Conservation (phyloP, 257 asterid species). For the Pogostemon cablin region DNA sequence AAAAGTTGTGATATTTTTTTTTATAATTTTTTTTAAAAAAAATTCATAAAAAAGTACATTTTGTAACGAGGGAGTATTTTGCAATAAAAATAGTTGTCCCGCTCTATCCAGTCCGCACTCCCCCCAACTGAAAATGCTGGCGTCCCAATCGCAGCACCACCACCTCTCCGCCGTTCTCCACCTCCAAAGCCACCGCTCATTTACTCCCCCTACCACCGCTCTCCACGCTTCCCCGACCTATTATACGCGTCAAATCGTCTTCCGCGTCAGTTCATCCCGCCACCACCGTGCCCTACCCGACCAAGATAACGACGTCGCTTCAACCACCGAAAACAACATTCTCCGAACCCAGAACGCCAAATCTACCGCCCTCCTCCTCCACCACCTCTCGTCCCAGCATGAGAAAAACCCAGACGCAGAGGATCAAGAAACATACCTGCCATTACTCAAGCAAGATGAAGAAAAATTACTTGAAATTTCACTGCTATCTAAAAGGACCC, state of each 20-base stretch:
- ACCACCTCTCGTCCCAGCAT: conserved; percentile 53
- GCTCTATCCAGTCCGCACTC: conserved; percentile 41
- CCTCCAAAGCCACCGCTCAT: conserved; percentile 40
- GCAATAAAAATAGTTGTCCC: neutral
- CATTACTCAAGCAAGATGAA: conserved; percentile 48
- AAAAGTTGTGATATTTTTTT: too few species aligned
- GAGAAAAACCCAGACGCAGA: conserved; percentile 36
- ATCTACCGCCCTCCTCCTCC: conserved; percentile 66
- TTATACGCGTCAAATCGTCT: conserved; percentile 29
- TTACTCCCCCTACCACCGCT: conserved; percentile 29
- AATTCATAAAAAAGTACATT: too few species aligned
- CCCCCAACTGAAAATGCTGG: conserved; percentile 44
- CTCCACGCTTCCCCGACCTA: conserved; percentile 19
- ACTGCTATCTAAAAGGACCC: conserved; percentile 51
- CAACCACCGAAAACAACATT: conserved; percentile 31
- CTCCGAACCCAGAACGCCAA: conserved; percentile 78
- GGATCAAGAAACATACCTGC: conserved; percentile 34
- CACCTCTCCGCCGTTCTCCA: conserved; percentile 49
- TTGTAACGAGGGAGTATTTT: too few species aligned
- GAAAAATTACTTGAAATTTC: conserved; percentile 65
- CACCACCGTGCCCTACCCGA: conserved; percentile 41
- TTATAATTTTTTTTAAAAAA: too few species aligned
- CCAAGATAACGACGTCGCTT: conserved; percentile 40
- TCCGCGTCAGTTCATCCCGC: conserved; percentile 41
- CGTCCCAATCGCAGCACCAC: conserved; percentile 48